Evolutionary conservation across 1,284 basidiomycete species (phyloP).

Genomic region (Singerocomus rubriflavus): DNA sequence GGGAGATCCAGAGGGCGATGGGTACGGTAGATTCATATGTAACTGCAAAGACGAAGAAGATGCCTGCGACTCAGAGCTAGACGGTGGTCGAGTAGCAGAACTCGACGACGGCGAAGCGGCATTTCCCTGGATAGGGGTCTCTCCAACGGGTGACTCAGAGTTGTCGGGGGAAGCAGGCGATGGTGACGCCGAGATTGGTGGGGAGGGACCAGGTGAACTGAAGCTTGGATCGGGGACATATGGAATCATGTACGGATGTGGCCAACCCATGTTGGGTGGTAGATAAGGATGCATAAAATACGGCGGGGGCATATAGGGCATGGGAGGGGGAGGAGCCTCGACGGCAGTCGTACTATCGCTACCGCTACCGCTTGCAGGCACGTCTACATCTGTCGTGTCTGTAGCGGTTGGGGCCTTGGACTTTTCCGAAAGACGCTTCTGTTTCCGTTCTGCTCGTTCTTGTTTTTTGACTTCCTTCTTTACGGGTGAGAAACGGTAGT

Average conservation of each 20-base stretch:
- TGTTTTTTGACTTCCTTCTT: constrained; percentile 63
- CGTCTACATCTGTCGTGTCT: not conserved
- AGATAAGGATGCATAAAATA: constrained; percentile 3
- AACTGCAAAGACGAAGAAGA: constrained; percentile 11
- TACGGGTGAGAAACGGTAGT: constrained; percentile 71
- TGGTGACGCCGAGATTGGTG: constrained; percentile 40
- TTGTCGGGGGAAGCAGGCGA: constrained; percentile 29
- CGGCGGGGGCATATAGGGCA: constrained; percentile 1
- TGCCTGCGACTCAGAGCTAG: constrained; percentile 10
- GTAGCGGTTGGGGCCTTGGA: constrained; percentile 16
- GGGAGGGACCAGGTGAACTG: constrained; percentile 39
- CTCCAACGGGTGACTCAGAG: constrained; percentile 11
- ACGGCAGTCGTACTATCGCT: not conserved
- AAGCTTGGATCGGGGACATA: constrained; percentile 26
- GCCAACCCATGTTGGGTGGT: not conserved
- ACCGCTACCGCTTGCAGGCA: not conserved
- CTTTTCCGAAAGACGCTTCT: constrained; percentile 33
- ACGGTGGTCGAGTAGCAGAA: constrained; percentile 3
- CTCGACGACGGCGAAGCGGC: constrained; percentile 12
- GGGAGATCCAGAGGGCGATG: constrained; percentile 4
- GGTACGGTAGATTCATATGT: not conserved
- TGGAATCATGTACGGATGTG: constrained; percentile 19
- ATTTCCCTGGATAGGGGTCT: not conserved
- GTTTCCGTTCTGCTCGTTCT: constrained; percentile 43
- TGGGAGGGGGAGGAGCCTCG: not conserved